phyloP scores from a whole-genome alignment of 441 rosid species.

The Euphorbia schlechtendalii region DNA sequence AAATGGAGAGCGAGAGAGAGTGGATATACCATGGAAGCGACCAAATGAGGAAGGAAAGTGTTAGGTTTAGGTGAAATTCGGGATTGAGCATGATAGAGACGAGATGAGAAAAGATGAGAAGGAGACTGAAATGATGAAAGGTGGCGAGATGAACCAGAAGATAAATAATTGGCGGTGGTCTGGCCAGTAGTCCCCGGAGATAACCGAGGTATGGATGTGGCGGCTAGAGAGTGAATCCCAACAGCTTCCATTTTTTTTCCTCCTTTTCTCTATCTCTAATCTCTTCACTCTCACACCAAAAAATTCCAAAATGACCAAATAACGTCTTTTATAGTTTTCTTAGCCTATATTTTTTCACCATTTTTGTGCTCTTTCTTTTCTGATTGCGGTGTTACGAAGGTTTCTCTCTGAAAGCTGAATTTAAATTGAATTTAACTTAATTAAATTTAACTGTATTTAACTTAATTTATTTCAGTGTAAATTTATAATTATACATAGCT shows the following conservation, averaged over 20 bases:
- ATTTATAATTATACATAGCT: no score
- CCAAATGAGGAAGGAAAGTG: conserved; percentile 77
- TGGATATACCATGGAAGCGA: conserved; percentile 67
- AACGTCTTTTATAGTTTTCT: no score
- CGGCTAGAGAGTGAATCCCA: conserved; percentile 16
- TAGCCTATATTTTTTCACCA: no score
- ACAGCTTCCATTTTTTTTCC: conserved; percentile 25
- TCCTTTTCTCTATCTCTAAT: background rate
- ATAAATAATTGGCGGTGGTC: conserved; percentile 17
- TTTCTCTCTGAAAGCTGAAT: no score
- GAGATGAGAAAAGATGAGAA: conserved; percentile 40
- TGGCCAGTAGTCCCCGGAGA: conserved; percentile 15
- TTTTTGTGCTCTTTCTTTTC: no score
- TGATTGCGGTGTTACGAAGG: no score
- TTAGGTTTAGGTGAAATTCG: conserved; percentile 35
- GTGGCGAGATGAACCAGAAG: no score
- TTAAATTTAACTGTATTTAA: no score
- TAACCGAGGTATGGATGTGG: conserved; percentile 21
- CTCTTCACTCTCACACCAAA: background rate
- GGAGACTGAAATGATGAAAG: conserved; percentile 45
- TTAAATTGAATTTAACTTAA: no score
- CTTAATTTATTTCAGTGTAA: no score
- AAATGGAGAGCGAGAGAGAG: background rate
- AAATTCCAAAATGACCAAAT: no score
- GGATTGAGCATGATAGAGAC: conserved; percentile 20